A percentile compares a stretch with the other conserved stretches of the same genome.
Evolutionary conservation across 2,329 filamentous ascomycete genomes (phyloP).

Genomic region (Karstenula rhodostoma): DNA sequence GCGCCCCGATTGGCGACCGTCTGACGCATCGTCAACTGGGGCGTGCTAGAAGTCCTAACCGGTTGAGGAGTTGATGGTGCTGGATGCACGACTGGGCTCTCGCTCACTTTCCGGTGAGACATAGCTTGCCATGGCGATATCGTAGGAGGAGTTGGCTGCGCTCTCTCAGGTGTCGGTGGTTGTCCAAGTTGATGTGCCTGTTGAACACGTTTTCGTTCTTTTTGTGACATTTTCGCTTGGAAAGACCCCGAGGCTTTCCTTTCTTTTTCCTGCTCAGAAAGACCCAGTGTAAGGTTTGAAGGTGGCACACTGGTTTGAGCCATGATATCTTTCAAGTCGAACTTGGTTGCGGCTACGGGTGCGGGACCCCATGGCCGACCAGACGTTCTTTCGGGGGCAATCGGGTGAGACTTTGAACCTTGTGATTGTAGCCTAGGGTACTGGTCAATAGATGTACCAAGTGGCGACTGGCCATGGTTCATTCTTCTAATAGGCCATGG

Average conservation of each 20-base stretch:
- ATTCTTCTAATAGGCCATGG: constrained; percentile 33
- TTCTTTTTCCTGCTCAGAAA: constrained; percentile 55
- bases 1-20: constrained; percentile 56
- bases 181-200: constrained; percentile 48
- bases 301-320: constrained; percentile 63
- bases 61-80: constrained; percentile 29
- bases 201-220: constrained; percentile 76
- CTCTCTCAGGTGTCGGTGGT: constrained; percentile 30
- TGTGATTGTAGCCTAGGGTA: constrained; percentile 30
- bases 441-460: constrained; percentile 17
- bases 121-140: constrained; percentile 47
- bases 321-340: constrained; percentile 82
- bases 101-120: constrained; percentile 41
- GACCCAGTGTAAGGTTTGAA: constrained; percentile 62
- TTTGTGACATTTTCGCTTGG: constrained; percentile 79
- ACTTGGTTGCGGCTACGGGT: constrained; percentile 66
- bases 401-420: constrained; percentile 32
- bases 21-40: constrained; percentile 68
- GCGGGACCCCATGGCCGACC: constrained; percentile 62
- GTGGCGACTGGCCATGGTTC: constrained; percentile 27
- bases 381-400: constrained; percentile 37
- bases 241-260: constrained; percentile 47
- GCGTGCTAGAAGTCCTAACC: constrained; percentile 47
- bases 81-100: constrained; percentile 26
- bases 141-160: constrained; percentile 38